Evolutionary conservation across 148 eudicot species (phyloP).

Genomic region (Heliosperma pusillum): DNA sequence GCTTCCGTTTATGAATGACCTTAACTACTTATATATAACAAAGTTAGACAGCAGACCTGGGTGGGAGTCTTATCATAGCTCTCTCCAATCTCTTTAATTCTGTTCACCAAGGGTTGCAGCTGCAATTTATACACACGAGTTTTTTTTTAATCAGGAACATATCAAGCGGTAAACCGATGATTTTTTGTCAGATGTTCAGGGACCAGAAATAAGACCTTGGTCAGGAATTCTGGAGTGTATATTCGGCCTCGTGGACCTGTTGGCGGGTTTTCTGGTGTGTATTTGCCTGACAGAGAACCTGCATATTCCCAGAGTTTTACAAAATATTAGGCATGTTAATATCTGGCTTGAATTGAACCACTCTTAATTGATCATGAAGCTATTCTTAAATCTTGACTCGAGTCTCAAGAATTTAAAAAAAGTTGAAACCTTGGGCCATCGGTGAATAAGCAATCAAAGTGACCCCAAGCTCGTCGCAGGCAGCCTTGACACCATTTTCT

Average conservation of each 20-base stretch:
- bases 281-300: constrained; percentile 92
- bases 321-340: neutral
- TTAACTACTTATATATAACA: neutral
- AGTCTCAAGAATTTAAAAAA: neutral
- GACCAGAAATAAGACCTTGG: constrained; percentile 39
- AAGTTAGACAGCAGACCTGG: constrained; percentile 43
- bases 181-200: neutral
- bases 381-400: neutral
- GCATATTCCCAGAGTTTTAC: constrained; percentile 11
- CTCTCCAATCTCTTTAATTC: constrained; percentile 80
- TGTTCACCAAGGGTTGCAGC: constrained; percentile 81
- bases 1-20: no score
- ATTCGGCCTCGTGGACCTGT: constrained; percentile 87
- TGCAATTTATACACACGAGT: constrained; percentile 34
- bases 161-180: neutral
- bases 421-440: constrained; percentile 74
- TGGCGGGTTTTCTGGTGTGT: constrained; percentile 86
- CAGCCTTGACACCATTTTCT: constrained; percentile 90
- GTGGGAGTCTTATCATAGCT: constrained; percentile 67
- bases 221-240: constrained; percentile 70
- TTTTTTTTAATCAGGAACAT: constrained; percentile 6
- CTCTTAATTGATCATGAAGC: no score
- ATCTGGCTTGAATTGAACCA: neutral
- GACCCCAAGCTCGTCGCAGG: constrained; percentile 95
- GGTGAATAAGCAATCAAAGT: constrained; percentile 94